Base-by-base conservation (phyloP, 208 protist species). In the Acanthamoeba lenticulata region DNA sequence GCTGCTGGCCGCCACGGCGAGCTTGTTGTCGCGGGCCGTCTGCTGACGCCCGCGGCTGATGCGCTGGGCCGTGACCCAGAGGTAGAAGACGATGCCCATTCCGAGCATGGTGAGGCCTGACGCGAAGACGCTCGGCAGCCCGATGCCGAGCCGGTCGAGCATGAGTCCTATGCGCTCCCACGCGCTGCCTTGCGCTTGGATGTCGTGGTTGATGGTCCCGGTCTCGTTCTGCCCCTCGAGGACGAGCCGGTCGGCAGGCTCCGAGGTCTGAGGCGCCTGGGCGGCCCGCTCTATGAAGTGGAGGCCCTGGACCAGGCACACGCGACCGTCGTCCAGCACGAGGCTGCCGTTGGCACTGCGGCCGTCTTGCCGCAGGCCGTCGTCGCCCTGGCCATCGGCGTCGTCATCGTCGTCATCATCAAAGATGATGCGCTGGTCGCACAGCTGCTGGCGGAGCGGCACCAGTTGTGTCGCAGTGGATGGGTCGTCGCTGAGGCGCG, bases 81-180 rank as follows among this genome's bases (percentile, higher is more conserved):
- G 29, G 62, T 29, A 72, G 29, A 72, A 24, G 29, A 72, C 29
- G 29, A 72, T 7, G 5, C 29, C 62, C 62, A 72, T 72, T 9
- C n/a, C 29, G 15, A 29, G n/a, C 62, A 72, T 72, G n/a, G 62
- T 72, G 6, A 72, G 62, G n/a, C 29, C 62, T 2, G 62, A 72
- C 7, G 62, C 29, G n/a, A 72, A 38, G 62, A 72, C 62, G 32
- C 62, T 72, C 62, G 62, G n/a, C 62, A 1, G 1, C 2, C 62
- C 62, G 24, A 72, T 72, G 24, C 62, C 62, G 29, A 72, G 62
- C 62, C n/a, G n/a, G 62, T 72, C 62, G 62, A 72, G 62, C 62
- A 38, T 72, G n/a, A 1, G 1, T 29, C 2, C 32, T 2, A 72
- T 17, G 6, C 62, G 62, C 52, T 24, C 52, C 52, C 15, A 2